Conservation (phyloP, 1,284 basidiomycete species). For the Cutaneotrichosporon arboriforme region DNA sequence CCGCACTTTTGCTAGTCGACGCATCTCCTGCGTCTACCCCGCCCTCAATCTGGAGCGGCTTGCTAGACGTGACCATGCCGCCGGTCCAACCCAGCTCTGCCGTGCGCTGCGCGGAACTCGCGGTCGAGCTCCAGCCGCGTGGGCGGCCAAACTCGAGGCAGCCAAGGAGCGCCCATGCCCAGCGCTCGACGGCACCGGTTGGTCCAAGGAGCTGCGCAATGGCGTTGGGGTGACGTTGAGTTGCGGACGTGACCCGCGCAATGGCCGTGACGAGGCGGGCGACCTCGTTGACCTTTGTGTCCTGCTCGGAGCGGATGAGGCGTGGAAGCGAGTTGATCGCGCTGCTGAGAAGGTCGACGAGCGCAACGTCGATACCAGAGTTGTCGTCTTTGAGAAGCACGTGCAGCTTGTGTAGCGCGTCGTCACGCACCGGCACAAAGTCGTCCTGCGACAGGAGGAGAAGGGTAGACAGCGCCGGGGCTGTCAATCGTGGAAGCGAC, state of each 20-base stretch:
- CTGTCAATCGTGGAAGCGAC: constrained; percentile 63
- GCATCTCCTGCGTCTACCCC: no score
- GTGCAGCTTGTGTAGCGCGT: constrained; percentile 54
- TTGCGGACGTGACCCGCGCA: constrained; percentile 53
- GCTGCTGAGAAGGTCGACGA: constrained; percentile 50
- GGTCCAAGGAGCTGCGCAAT: constrained; percentile 70
- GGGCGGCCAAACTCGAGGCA: constrained; percentile 66
- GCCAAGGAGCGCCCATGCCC: constrained; percentile 75
- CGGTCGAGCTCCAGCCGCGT: constrained; percentile 50
- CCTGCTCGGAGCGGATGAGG: constrained; percentile 62
- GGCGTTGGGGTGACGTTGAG: constrained; percentile 34
- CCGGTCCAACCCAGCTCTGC: constrained; percentile 48
- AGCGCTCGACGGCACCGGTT: constrained; percentile 73
- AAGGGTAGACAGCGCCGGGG: constrained; percentile 56
- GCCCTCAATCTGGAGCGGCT: constrained; percentile 16
- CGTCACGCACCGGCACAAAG: constrained; percentile 60
- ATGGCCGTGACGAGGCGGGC: constrained; percentile 65
- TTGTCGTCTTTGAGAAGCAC: constrained; percentile 50
- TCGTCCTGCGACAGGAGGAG: constrained; percentile 47
- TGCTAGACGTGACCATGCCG: constrained; percentile 14
- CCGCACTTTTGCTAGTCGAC: constrained; percentile 12
- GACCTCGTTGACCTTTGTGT: constrained; percentile 63
- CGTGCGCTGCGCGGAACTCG: constrained; percentile 15
- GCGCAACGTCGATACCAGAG: constrained; percentile 53
- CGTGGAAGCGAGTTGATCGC: constrained; percentile 70